A percentile compares a stretch with the other conserved stretches of the same genome.
Conservation (phyloP, 1,284 basidiomycete genomes). For the Heterobasidion annosum region DNA sequence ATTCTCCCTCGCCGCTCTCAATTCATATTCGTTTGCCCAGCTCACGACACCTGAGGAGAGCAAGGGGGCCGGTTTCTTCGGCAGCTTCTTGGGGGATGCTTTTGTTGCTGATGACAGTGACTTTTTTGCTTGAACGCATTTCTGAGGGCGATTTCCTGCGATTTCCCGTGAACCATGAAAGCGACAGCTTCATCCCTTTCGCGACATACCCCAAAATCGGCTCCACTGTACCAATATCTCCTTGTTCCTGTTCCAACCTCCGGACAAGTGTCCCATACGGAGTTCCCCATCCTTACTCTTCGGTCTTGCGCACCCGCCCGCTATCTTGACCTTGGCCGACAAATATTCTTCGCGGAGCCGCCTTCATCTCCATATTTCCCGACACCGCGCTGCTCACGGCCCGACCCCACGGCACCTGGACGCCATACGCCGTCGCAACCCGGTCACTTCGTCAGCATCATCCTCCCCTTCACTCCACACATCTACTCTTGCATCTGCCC, state of each 20-base stretch:
- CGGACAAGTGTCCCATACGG: too few species aligned
- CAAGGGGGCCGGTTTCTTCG: conserved; percentile 2
- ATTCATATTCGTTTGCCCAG: conserved; percentile 10
- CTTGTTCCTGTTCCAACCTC: too few species aligned
- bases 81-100: conserved; percentile 1
- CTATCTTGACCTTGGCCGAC: too few species aligned
- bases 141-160: too few species aligned
- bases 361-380: not conserved
- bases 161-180: too few species aligned
- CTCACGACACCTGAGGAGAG: conserved; percentile 8
- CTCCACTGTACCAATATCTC: too few species aligned
- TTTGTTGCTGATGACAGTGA: conserved; percentile 8
- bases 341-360: not conserved
- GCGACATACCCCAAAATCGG: too few species aligned
- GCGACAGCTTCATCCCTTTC: too few species aligned
- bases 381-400: too few species aligned
- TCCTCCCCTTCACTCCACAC: not conserved
- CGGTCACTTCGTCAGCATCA: not conserved
- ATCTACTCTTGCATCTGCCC: not conserved
- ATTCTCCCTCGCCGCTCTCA: conserved; percentile 8
- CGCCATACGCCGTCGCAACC: not conserved
- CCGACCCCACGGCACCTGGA: not conserved
- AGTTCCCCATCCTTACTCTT: too few species aligned
- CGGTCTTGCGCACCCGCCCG: too few species aligned
- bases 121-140: conserved; percentile 11